Conservation (phyloP, 2,329 filamentous ascomycete genomes). For the Nemania sp. region DNA sequence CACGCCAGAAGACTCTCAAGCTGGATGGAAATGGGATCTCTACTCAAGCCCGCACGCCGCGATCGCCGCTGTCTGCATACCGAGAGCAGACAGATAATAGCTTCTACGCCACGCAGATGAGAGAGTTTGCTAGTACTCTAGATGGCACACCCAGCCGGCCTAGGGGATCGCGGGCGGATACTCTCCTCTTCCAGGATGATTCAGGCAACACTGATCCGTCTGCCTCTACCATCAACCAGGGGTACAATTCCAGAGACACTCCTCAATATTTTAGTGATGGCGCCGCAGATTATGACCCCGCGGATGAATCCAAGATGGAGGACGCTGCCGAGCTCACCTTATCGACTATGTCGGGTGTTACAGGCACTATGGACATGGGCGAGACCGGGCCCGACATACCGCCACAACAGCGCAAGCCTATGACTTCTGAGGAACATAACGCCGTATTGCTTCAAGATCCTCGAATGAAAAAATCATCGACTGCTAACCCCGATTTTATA, state of each 20-base stretch:
- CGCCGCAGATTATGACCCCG: neutral
- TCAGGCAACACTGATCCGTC: neutral
- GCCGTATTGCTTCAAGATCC: slow-evolving; percentile 82
- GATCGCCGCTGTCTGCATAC: slow-evolving; percentile 63
- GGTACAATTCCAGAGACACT: neutral
- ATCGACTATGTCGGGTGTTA: neutral
- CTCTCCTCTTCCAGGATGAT: neutral
- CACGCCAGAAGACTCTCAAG: slow-evolving; percentile 76
- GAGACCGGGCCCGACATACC: slow-evolving; percentile 12
- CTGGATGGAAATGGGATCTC: slow-evolving; percentile 65
- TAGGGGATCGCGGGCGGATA: neutral
- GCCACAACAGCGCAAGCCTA: slow-evolving; percentile 35
- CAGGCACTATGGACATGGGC: slow-evolving; percentile 10
- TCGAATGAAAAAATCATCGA: slow-evolving; percentile 83
- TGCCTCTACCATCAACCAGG: neutral
- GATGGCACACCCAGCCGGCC: slow-evolving; percentile 30
- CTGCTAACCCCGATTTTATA: slow-evolving; percentile 89
- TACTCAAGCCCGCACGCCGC: slow-evolving; percentile 65
- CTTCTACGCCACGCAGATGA: slow-evolving; percentile 79
- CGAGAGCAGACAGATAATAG: slow-evolving; percentile 79
- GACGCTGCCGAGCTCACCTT: neutral
- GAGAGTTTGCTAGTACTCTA: slow-evolving; percentile 38
- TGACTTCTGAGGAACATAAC: slow-evolving; percentile 94
- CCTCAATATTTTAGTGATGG: slow-evolving; percentile 1
- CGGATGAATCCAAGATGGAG: neutral